These are phyloP conservation scores for Ophiostoma fasciatum DNA, from an alignment of 2,329 filamentous ascomycete species.

Conservation along the genomic window DNA sequence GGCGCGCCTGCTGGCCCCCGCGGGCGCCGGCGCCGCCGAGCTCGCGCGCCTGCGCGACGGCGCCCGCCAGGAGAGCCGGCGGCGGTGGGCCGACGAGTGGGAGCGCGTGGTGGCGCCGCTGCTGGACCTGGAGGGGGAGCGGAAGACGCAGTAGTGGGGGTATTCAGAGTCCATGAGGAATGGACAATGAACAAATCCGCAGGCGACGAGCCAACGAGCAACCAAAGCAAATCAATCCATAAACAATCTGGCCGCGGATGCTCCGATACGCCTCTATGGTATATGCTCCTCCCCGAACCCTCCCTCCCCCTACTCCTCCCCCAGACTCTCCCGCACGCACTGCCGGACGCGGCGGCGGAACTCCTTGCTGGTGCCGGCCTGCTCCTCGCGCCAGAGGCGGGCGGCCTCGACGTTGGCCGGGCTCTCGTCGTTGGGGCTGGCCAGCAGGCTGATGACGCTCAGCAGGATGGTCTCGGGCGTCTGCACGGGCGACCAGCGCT, in stretches of 20 bases:
- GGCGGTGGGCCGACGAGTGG: constrained; percentile 91
- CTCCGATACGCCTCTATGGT: constrained; percentile 3
- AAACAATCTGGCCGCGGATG: no score
- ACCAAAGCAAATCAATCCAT: background rate
- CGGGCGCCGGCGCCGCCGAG: constrained; percentile 23
- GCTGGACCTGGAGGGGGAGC: constrained; percentile 33
- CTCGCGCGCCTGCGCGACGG: constrained; percentile 34
- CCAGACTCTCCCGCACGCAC: constrained; percentile 69
- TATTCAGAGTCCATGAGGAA: background rate
- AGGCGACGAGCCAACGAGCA: background rate
- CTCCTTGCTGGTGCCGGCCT: constrained; percentile 43
- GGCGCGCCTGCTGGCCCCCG: constrained; percentile 42
- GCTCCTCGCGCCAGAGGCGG: constrained; percentile 69
- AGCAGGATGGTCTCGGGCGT: constrained; percentile 88
- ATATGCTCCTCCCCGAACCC: background rate
- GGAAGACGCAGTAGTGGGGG: background rate
- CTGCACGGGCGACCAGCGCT: constrained; percentile 92
- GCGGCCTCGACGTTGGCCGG: constrained; percentile 93
- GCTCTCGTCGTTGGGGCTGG: constrained; percentile 86
- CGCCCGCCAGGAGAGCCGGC: constrained; percentile 56
- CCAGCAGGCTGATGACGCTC: constrained; percentile 82
- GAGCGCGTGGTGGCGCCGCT: constrained; percentile 63
- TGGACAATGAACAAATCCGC: background rate
- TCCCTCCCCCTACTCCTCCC: constrained; percentile 40
- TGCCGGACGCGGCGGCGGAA: constrained; percentile 67